Evolutionary conservation across 768 basidiomycete species (phyloP), one percentile per base, ranked within the genome.

Genomic region (Scleroderma citrinum): DNA sequence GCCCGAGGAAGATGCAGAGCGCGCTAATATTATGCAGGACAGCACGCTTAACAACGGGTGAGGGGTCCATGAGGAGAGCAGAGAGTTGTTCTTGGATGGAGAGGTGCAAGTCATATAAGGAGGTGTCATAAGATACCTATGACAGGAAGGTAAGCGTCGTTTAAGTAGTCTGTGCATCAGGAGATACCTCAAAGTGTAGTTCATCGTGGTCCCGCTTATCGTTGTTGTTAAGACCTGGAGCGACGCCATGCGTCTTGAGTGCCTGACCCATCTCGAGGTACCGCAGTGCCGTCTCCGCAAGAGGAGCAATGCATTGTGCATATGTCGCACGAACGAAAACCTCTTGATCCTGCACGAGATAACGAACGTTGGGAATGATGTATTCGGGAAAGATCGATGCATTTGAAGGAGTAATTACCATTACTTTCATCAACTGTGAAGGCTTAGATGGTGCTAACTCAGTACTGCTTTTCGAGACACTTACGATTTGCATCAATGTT

Each of bases 251-350:
- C 0, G 86, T 88, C 63, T 87, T 91, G 53, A 94, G 69, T 0
- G 92, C 88, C 61, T 96, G 92, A 0, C 84, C 87, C 83, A 97
- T 92, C 65, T 98, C 94, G 29, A 98, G 72, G 67, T 93, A 96
- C 36, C 85, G 76, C 48, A 88, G 76, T 2, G 92, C 90, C 0
- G 87, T 89, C 49, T 92, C 87, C 0, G 94, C 92, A 2, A 99
- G 74, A 17, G 82, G 77, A 1, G 85, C 85, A 32, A 98, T 81
- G 54, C 86, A 88, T 56, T 91, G 87, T 0, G 94, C 96, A 59
- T 87, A 84, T 67, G 87, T 71, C 67, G 81, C 67, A 67, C 96
- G 75, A 3, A 87, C 83, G n/a, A 83, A 85, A 0, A 92, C 77
- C 56, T 97, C 93, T 1, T 83, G 73, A 61, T 98, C 96, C 44